phyloP scores from a whole-genome alignment of 441 rosid genomes.

The Mallotus repandus region DNA sequence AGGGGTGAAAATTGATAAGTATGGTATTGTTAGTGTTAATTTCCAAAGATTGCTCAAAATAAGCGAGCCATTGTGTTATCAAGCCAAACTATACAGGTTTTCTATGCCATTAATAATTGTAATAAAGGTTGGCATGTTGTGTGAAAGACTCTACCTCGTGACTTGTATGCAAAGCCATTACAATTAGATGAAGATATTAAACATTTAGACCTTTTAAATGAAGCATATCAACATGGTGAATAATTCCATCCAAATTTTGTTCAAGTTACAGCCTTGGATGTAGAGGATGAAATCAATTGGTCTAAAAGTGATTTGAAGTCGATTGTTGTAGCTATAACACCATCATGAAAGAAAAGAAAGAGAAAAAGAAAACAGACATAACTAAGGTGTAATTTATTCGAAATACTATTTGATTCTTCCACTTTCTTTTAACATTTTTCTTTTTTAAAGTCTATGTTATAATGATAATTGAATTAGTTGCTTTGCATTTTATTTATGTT shows the following conservation, averaged over 20 bases:
- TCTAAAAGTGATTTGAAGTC: background rate
- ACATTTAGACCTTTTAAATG: background rate
- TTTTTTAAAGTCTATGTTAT: no score
- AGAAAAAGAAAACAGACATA: background rate
- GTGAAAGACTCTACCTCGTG: background rate
- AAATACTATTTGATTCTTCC: no score
- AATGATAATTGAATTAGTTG: no score
- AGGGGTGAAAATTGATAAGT: background rate
- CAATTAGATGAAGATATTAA: background rate
- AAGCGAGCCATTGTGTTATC: background rate
- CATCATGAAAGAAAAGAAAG: background rate
- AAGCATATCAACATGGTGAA: background rate
- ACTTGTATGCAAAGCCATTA: background rate
- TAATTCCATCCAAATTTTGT: background rate
- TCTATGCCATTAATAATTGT: background rate
- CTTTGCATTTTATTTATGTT: no score
- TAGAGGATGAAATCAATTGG: background rate
- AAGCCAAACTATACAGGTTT: background rate
- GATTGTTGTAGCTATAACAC: background rate
- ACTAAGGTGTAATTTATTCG: no score
- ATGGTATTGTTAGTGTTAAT: background rate
- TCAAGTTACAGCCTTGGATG: background rate
- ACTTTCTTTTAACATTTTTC: no score
- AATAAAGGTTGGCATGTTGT: background rate
- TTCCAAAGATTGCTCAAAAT: background rate